Percentiles rank a stretch among this genome's conserved stretches.
These are phyloP conservation scores for Diaporthe sp. DNA, from an alignment of 2,329 filamentous ascomycete genomes.

Conservation along the genomic window DNA sequence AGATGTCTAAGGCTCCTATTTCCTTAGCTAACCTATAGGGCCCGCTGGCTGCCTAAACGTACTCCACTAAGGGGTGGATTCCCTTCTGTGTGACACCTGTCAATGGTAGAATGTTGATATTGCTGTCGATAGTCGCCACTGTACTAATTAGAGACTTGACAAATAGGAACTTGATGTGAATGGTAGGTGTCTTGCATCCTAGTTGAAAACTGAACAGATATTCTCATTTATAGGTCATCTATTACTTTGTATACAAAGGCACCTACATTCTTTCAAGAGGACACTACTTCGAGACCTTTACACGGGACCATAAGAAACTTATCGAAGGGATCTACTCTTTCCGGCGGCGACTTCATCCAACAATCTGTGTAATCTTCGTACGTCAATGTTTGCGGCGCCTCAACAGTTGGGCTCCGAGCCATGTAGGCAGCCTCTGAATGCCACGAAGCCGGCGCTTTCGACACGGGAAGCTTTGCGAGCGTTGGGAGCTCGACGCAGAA, in stretches of 20 bases:
- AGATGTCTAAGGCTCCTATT: too few relatives aligned
- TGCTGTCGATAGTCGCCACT: too few relatives aligned
- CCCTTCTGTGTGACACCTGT: too few relatives aligned
- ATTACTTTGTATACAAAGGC: not conserved
- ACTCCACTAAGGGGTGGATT: too few relatives aligned
- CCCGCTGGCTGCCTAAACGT: too few relatives aligned
- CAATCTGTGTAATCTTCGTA: not conserved
- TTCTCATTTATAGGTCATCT: too few relatives aligned
- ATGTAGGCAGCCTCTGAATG: conserved; percentile 20
- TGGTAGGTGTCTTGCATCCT: too few relatives aligned
- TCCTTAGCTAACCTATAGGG: too few relatives aligned
- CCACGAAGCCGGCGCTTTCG: conserved; percentile 10
- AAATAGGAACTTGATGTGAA: too few relatives aligned
- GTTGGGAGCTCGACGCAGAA: conserved; percentile 17
- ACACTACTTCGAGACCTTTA: not conserved
- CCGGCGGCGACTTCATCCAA: not conserved
- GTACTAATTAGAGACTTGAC: too few relatives aligned
- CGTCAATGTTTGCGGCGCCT: not conserved
- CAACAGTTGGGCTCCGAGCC: not conserved
- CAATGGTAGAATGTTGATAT: too few relatives aligned
- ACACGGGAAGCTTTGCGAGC: conserved; percentile 25
- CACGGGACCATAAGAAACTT: conserved; percentile 7
- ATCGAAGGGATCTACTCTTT: not conserved
- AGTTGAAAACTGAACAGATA: too few relatives aligned
- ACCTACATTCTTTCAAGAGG: not conserved